A percentile compares a stretch with the other conserved stretches of the same genome.
These are phyloP conservation scores for Xerocomellus amylosporus DNA, from an alignment of 768 basidiomycete genomes.

Conservation along the genomic window DNA sequence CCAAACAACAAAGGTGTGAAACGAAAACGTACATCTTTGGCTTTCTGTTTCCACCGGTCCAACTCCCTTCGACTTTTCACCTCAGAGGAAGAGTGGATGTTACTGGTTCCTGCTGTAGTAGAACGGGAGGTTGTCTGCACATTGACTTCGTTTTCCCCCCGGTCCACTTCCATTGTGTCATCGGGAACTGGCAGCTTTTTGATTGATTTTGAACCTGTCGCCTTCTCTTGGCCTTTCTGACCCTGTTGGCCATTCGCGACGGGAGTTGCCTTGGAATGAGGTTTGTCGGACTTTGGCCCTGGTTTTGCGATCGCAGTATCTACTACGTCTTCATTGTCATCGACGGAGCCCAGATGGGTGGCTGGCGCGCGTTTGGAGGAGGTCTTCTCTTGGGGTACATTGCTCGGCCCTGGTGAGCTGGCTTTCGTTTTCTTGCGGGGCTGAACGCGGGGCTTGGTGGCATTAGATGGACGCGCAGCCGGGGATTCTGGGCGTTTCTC, in stretches of 20 bases:
- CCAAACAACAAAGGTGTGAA: background rate
- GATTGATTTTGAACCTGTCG: slow-evolving; percentile 7
- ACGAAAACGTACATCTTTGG: slow-evolving; percentile 21
- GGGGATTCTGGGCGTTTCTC: slow-evolving; percentile 4
- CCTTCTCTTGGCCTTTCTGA: slow-evolving; percentile 10
- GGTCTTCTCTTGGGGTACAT: slow-evolving; percentile 11
- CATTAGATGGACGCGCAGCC: slow-evolving; percentile 1
- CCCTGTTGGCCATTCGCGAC: slow-evolving; percentile 4
- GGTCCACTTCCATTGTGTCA: slow-evolving; percentile 17
- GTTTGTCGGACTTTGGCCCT: slow-evolving; percentile 14
- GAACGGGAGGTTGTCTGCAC: slow-evolving; percentile 2
- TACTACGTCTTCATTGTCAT: background rate
- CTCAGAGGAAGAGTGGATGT: slow-evolving; percentile 12
- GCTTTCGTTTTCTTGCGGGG: slow-evolving; percentile 19
- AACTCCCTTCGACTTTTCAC: slow-evolving; percentile 22
- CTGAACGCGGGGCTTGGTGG: slow-evolving; percentile 16
- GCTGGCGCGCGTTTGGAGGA: slow-evolving; percentile 14
- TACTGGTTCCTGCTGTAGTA: slow-evolving; percentile 9
- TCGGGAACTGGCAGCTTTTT: slow-evolving; percentile 4
- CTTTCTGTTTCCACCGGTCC: slow-evolving; percentile 32
- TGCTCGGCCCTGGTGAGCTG: slow-evolving; percentile 14
- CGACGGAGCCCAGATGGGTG: background rate
- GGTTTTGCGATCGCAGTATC: slow-evolving; percentile 3
- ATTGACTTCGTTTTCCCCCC: background rate
- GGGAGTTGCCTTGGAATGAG: slow-evolving; percentile 11